Conservation (phyloP, 1,284 basidiomycete species). For the Anthracocystis walkeri region DNA sequence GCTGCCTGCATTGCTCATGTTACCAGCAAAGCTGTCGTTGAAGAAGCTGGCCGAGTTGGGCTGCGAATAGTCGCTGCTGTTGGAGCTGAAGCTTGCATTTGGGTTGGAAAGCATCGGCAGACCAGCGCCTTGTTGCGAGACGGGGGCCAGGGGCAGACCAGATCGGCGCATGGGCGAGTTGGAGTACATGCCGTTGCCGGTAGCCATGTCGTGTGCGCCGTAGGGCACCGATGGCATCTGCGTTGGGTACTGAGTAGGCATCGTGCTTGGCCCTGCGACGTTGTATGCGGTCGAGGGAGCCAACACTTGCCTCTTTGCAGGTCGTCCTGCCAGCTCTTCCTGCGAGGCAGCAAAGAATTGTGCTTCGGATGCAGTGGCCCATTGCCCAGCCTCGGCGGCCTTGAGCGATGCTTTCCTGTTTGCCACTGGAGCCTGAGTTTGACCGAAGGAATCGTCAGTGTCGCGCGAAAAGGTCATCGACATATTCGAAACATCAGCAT, state of each 20-base stretch:
- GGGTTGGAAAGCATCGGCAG: conserved; percentile 16
- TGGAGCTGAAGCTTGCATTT: conserved; percentile 46
- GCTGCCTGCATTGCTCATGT: conserved; percentile 42
- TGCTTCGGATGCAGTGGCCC: conserved; percentile 12
- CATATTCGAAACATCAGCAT: conserved; percentile 47
- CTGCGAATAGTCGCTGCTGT: conserved; percentile 49
- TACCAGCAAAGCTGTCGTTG: conserved; percentile 46
- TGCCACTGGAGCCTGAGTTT: conserved; percentile 4
- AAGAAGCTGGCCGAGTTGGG: conserved; percentile 48
- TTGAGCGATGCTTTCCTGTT: conserved; percentile 25
- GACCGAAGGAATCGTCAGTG: conserved; percentile 18
- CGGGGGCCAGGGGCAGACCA: conserved; percentile 24
- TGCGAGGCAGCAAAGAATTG: conserved; percentile 26
- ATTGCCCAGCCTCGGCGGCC: conserved; percentile 8
- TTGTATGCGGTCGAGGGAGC: conserved; percentile 31
- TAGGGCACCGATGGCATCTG: conserved; percentile 13
- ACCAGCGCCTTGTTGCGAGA: conserved; percentile 16
- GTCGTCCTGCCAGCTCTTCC: conserved; percentile 14
- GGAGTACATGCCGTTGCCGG: conserved; percentile 24
- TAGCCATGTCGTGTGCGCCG: conserved; percentile 17
- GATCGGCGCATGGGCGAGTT: conserved; percentile 37
- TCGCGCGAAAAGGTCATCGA: conserved; percentile 30
- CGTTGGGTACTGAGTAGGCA: conserved; percentile 17
- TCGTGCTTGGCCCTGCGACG: conserved; percentile 29
- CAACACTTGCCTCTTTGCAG: conserved; percentile 33